phyloP scores from a whole-genome alignment of 1,139 yeast species.

The Debaryomyces sp. region DNA sequence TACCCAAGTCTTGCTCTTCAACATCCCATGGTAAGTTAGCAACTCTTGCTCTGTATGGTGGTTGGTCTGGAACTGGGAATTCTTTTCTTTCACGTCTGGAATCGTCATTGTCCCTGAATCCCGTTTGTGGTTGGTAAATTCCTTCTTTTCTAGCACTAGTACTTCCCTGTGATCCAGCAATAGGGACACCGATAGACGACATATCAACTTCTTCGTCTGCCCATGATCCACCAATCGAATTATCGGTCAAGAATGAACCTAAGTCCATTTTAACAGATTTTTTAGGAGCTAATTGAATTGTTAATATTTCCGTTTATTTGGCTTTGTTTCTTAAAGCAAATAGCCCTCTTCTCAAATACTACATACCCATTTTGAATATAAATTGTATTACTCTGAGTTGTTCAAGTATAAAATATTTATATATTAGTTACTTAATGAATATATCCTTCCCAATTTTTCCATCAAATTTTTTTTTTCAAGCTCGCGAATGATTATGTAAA shows the following conservation, averaged over 20 bases:
- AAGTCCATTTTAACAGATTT: constrained; percentile 52
- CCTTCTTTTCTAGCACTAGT: constrained; percentile 13
- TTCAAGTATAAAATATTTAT: neutral
- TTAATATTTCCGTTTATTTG: constrained; percentile 10
- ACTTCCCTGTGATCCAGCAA: constrained; percentile 23
- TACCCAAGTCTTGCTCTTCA: constrained; percentile 63
- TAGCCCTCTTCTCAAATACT: neutral
- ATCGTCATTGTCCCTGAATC: constrained; percentile 15
- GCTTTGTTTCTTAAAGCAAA: constrained; percentile 2
- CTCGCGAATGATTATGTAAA: constrained; percentile 6
- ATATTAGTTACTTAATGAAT: neutral
- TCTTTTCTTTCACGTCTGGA: constrained; percentile 54
- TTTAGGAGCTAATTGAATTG: constrained; percentile 41
- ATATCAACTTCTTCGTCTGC: constrained; percentile 63
- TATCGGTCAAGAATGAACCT: constrained; percentile 54
- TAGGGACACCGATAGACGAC: constrained; percentile 54
- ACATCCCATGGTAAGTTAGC: constrained; percentile 86
- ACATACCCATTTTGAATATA: constrained; percentile 21
- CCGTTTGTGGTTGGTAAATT: constrained; percentile 3
- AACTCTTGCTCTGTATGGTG: constrained; percentile 90
- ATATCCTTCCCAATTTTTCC: constrained; percentile 4
- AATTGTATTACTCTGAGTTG: neutral
- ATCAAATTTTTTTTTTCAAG: constrained; percentile 10
- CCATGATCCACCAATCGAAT: constrained; percentile 55
- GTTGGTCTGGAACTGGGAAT: constrained; percentile 84